These are phyloP conservation scores for Aspergillus kassunensis DNA, from an alignment of 495 filamentous ascomycete genomes.

Conservation along the genomic window DNA sequence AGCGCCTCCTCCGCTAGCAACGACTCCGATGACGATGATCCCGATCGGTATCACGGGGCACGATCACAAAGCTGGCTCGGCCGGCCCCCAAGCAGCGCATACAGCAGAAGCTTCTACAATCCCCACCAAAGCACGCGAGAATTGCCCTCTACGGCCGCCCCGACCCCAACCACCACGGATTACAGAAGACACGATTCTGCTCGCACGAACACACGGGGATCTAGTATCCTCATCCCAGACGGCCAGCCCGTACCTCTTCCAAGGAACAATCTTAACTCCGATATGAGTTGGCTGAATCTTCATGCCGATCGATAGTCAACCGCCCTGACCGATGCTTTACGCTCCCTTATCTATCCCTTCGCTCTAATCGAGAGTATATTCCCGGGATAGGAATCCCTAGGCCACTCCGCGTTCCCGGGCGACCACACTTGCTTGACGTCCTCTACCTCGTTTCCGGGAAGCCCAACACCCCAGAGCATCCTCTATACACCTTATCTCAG, in stretches of 20 bases:
- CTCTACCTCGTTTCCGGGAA: too few species aligned
- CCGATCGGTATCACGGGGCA: slow-evolving; percentile 21
- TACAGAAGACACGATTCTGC: slow-evolving; percentile 16
- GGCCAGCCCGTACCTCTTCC: slow-evolving; percentile 42
- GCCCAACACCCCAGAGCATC: too few species aligned
- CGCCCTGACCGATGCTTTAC: background rate
- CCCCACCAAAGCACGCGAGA: slow-evolving; percentile 38
- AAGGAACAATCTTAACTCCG: slow-evolving; percentile 41
- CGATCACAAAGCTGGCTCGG: slow-evolving; percentile 42
- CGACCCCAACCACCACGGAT: background rate
- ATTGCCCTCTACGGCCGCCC: slow-evolving; percentile 20
- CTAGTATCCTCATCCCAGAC: slow-evolving; percentile 35
- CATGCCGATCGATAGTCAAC: slow-evolving; percentile 28
- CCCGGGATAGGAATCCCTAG: too few species aligned
- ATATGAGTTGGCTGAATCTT: slow-evolving; percentile 79
- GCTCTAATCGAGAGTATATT: too few species aligned
- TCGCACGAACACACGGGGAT: slow-evolving; percentile 30
- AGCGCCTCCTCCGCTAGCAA: slow-evolving; percentile 55
- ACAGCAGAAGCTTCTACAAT: slow-evolving; percentile 51
- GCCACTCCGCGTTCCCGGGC: too few species aligned
- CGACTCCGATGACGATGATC: slow-evolving; percentile 44
- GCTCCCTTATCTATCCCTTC: too few species aligned
- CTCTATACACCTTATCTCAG: too few species aligned
- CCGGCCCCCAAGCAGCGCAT: slow-evolving; percentile 57
- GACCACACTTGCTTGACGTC: too few species aligned